Evolutionary conservation across 257 asterid species (phyloP).

Genomic region (Anisodus tanguticus): DNA sequence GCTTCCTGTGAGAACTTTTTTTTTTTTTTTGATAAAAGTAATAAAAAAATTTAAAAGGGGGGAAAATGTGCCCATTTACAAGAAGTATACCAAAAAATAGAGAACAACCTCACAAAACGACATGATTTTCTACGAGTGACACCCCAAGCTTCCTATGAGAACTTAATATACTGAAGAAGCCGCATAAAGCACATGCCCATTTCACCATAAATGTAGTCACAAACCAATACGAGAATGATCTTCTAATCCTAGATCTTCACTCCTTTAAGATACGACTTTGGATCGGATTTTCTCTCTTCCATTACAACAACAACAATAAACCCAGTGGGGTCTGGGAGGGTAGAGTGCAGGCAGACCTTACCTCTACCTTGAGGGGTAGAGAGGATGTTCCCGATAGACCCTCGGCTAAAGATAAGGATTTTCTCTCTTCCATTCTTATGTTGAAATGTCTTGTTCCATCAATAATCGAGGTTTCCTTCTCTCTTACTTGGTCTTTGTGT

Average conservation of each 20-base stretch:
- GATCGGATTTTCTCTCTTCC: not conserved
- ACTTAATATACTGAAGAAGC: not conserved
- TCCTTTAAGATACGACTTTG: not conserved
- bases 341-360: no score
- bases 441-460: not conserved
- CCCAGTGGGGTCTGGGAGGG: no score
- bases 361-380: no score
- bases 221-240: not conserved
- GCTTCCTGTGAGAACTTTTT: slow-evolving; percentile 1
- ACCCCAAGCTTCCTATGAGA: not conserved
- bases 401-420: no score
- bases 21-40: not conserved
- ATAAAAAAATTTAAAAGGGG: no score
- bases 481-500: not conserved
- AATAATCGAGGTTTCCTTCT: not conserved
- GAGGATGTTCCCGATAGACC: no score
- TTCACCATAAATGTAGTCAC: not conserved
- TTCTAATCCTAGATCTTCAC: not conserved
- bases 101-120: not conserved
- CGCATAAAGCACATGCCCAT: not conserved
- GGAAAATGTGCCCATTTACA: not conserved
- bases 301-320: no score
- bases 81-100: not conserved
- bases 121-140: not conserved
- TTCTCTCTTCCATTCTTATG: not conserved